Conservation (phyloP, 192 early-diverging fungal species). For the Lobosporangium transversale region DNA sequence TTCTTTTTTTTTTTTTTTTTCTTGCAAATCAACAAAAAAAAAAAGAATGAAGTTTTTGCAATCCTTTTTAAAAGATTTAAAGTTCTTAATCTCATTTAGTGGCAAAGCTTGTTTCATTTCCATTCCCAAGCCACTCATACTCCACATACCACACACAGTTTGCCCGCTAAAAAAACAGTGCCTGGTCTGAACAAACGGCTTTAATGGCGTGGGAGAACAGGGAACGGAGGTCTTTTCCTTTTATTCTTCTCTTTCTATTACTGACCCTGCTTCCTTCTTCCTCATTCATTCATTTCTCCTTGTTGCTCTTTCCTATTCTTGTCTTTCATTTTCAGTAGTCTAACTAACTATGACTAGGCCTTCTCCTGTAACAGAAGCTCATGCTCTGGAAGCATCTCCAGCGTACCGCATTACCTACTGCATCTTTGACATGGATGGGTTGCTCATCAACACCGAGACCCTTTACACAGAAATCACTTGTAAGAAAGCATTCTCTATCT, state of each 20-base stretch:
- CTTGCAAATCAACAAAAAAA: constrained; percentile 1
- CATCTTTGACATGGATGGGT: constrained; percentile 87
- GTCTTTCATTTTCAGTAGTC: neutral
- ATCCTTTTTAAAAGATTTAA: neutral
- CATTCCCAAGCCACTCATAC: no score
- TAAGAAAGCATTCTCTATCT: constrained; percentile 36
- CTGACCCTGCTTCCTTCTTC: neutral
- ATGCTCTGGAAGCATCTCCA: neutral
- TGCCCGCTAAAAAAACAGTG: no score
- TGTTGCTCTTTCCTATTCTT: neutral
- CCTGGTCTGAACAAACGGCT: no score
- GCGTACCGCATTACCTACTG: constrained; percentile 65
- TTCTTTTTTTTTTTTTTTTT: no score
- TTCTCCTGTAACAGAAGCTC: constrained; percentile 1
- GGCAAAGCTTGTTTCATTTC: no score
- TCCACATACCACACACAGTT: no score
- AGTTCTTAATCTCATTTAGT: neutral
- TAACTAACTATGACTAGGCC: constrained; percentile 11
- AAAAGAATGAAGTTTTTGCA: neutral
- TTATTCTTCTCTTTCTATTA: neutral
- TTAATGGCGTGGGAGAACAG: no score
- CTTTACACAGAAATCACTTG: constrained; percentile 90
- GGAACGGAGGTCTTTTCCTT: neutral
- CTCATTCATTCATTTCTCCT: neutral
- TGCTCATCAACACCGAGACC: constrained; percentile 86